These are phyloP conservation scores for Boletus pseudo-olivaceus DNA, from an alignment of 768 basidiomycete species.

Conservation along the genomic window DNA sequence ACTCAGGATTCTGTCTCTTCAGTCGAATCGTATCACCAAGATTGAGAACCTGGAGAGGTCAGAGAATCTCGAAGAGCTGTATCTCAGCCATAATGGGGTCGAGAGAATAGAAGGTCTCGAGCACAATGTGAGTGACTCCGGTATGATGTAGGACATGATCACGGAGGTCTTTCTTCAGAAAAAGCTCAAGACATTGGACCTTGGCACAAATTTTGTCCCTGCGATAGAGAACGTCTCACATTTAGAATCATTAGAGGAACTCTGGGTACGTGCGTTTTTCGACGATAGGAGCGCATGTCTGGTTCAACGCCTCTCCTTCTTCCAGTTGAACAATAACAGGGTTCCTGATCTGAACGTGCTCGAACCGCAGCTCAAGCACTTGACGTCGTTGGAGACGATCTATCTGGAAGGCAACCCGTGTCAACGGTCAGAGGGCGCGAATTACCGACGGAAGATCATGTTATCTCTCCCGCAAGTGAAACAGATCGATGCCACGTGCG, in stretches of 20 bases:
- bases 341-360: conserved; percentile 69
- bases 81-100: conserved; percentile 92
- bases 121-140: conserved; percentile 58
- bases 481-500: conserved; percentile 96
- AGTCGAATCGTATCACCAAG: conserved; percentile 90
- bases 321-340: conserved; percentile 83
- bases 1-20: conserved; percentile 83
- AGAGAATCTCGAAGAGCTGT: conserved; percentile 78
- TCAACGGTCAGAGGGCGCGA: conserved; percentile 69
- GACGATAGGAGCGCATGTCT: not conserved
- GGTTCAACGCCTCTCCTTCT: conserved; percentile 1
- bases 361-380: conserved; percentile 58
- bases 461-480: conserved; percentile 82
- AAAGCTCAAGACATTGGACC: conserved; percentile 81
- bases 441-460: conserved; percentile 87
- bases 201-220: conserved; percentile 81
- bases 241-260: conserved; percentile 74
- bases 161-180: conserved; percentile 27
- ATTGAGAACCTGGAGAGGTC: conserved; percentile 78
- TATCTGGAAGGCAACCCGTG: conserved; percentile 97
- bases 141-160: not conserved
- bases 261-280: conserved; percentile 66
- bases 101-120: conserved; percentile 80
- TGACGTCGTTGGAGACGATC: conserved; percentile 72
- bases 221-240: conserved; percentile 82